These are phyloP conservation scores for Saccharomycopsis javanensis DNA, from an alignment of 805 yeast genomes.

Conservation along the genomic window DNA sequence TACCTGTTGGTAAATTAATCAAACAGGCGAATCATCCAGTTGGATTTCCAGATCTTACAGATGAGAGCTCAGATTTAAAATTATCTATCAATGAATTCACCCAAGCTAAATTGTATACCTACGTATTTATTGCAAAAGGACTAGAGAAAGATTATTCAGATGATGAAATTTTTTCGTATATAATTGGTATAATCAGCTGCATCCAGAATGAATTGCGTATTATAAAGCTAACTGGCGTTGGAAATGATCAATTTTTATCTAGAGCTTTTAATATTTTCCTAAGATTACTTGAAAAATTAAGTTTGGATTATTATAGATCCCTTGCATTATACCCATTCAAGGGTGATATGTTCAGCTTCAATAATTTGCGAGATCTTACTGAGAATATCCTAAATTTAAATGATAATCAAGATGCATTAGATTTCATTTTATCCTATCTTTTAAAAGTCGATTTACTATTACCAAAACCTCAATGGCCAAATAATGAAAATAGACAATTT, in stretches of 20 bases:
- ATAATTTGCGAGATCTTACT: slow-evolving; percentile 10
- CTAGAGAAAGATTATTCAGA: slow-evolving; percentile 40
- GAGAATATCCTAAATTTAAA: slow-evolving; percentile 4
- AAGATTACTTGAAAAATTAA: slow-evolving; percentile 35
- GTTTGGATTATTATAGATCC: not conserved
- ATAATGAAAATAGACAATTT: slow-evolving; percentile 29
- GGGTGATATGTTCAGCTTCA: slow-evolving; percentile 3
- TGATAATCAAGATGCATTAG: slow-evolving; percentile 29
- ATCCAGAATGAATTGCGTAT: slow-evolving; percentile 26
- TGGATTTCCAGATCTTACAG: slow-evolving; percentile 18
- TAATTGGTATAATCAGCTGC: slow-evolving; percentile 40
- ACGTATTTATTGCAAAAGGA: slow-evolving; percentile 61
- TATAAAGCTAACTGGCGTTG: slow-evolving; percentile 14
- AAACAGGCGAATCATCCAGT: slow-evolving; percentile 53
- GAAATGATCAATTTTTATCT: slow-evolving; percentile 29
- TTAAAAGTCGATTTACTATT: slow-evolving; percentile 48
- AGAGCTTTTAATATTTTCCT: slow-evolving; percentile 53
- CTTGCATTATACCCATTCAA: not conserved
- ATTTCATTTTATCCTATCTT: slow-evolving; percentile 38
- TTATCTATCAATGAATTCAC: slow-evolving; percentile 34
- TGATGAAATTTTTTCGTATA: slow-evolving; percentile 27
- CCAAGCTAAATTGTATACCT: slow-evolving; percentile 49
- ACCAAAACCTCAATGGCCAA: slow-evolving; percentile 30
- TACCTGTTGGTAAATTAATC: slow-evolving; percentile 58
- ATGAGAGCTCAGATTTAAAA: not conserved